Evolutionary conservation across 257 asterid genomes (phyloP), one percentile per base, ranked within the genome.

Genomic region (Hygrophila difformis): DNA sequence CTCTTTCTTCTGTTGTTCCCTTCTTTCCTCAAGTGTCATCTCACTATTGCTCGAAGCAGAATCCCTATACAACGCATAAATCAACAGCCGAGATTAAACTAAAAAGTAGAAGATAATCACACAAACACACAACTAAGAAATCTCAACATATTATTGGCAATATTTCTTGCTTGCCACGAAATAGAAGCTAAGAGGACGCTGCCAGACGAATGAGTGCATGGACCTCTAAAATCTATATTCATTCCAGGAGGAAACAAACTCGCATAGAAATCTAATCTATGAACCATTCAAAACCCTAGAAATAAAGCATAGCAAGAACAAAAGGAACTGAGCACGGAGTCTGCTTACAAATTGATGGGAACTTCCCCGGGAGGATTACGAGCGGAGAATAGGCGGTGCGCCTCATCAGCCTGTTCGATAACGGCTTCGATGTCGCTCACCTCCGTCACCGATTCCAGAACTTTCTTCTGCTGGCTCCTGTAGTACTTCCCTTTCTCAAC

Each of bases 401-500:
- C 80, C 74, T 91, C 95, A 18, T 85, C 93, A 1, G 87, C 83
- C 51, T 82, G 92, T 50, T 86, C 87, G 18, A 91, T 80, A 8
- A 91, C 79, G 38, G 98, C 95, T 28, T 91, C 96, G 43, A 91
- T 74, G 53, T 91, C 96, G 64, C 60, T 82, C 8, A 91, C 71
- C 48, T 91, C 96, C 41, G 96, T 91, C 23, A 91, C 92, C 48
- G 98, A 91, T 64, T 91, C 96, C 7, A 91, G 78, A 36, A 91
- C 76, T 57, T 82, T 89, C 76, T 80, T 86, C 15, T 79, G 70
- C 55, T 79, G 92, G 70, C 48, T 74, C 50, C 85, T 52, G 68
- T 82, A 86, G 33, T 49, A 45, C 20, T 29, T 62, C 6, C 98
- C 98, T 47, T 80, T 91, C 71, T 79, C 98, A 33, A 78, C 79